Base-by-base conservation (phyloP, 345 rosid genomes). In the Eucalyptus erythrocorys region DNA sequence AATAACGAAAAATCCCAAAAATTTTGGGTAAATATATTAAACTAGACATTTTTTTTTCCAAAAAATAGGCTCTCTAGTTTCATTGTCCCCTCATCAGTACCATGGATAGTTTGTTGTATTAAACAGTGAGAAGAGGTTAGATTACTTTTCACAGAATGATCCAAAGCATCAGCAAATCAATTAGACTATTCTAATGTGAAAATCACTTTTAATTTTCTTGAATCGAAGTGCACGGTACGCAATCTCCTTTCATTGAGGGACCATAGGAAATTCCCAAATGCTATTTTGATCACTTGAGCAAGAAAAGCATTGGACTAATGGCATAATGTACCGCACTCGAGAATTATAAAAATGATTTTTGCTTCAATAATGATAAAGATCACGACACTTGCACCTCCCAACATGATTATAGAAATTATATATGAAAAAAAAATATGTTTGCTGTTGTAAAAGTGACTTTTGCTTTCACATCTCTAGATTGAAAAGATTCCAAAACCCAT, bases 21-120 rank as follows among this genome's bases (percentile, higher is more conserved):
- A 8, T 0, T 0, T 49, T 1, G 10, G 26, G 5, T 53, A 3
- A 7, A 53, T 7, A 24, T 22, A 55, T 8, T 55, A 24, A 55
- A 55, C 30, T 55, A 55, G 5, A 55, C 6, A 0, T n/a, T 24
- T 55, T 8, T 55, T 55, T 4, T 8, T 10, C 0, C 5, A 22
- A 24, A 24, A 24, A 10, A 55, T 22, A 55, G 30, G 30, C 30
- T 55, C 30, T 16, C 27, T 55, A 10, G 61, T 55, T 12, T 55
- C 27, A 8, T 24, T 55, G 30, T 55, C 61, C 61, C 61, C 22
- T 55, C 4, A 3, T 13, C 3, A 3, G 30, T 55, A 22, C 19
- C 61, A 55, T 55, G 61, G 61, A 4, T 9, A 55, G 61, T 22
- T 22, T 55, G 57, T 53, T 53, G 30, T 22, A 24, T 55, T 22